Percentiles rank a stretch among this genome's conserved stretches.
Evolutionary conservation across 23 red algal genomes (phyloP).

Genomic region (Gracilariopsis chorda): DNA sequence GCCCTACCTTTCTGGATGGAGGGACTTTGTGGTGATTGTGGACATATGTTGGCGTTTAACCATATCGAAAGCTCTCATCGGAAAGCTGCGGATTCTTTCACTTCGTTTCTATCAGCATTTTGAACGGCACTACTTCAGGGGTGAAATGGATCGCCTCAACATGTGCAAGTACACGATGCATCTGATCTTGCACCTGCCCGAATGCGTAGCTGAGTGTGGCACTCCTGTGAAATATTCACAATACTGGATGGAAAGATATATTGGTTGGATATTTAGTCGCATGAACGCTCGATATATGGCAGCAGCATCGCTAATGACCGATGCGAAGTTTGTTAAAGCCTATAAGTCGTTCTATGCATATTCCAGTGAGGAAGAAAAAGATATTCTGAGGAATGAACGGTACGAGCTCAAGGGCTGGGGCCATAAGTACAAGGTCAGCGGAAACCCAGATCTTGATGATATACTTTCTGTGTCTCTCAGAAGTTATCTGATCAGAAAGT

Average conservation of each 20-base stretch:
- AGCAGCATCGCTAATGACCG: not conserved
- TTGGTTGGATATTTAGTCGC: not conserved
- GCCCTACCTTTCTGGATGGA: not conserved
- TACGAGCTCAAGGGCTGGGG: not conserved
- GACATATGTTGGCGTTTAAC: not conserved
- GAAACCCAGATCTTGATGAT: not conserved
- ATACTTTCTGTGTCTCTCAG: not conserved
- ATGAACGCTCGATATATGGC: not conserved
- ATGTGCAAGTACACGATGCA: not conserved
- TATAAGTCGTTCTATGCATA: not conserved
- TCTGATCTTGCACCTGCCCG: not conserved
- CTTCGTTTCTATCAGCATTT: not conserved
- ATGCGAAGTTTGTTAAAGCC: not conserved
- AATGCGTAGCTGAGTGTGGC: not conserved
- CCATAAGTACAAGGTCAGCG: not conserved
- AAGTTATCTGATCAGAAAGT: not conserved
- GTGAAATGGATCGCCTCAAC: not conserved
- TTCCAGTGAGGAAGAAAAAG: not conserved
- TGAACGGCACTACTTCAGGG: not conserved
- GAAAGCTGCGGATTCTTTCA: not conserved
- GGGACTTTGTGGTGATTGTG: not conserved
- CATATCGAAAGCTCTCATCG: not conserved
- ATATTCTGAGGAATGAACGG: not conserved
- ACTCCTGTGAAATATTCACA: not conserved
- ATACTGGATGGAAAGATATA: conserved; percentile 14